Evolutionary conservation across 345 rosid genomes (phyloP), one percentile per base, ranked within the genome.

Genomic region (Corchorus olitorius): DNA sequence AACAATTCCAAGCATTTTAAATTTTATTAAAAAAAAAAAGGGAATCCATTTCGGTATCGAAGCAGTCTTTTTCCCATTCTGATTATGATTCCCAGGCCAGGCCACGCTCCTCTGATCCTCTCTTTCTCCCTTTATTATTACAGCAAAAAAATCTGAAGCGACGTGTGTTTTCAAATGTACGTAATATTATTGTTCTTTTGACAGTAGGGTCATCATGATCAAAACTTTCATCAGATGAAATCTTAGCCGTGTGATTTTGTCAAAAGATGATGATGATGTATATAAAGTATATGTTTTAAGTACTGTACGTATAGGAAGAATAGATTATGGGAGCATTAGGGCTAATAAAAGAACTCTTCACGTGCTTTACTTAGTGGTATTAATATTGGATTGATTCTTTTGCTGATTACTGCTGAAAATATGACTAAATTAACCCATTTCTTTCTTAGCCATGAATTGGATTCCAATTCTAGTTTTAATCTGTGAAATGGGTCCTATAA

Each of bases 221-320:
- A 12, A 14, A 20, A 9, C 4, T 5, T 4, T 22, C 12, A 67
- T 67, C 13, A 20, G 71, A 67, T 67, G 72, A 67, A 67, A 67
- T 68, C 72, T 68, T 49, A 68, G 58, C 58, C 19, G 58, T 50
- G 43, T 7, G 72, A 68, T 68, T 48, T 52, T 49, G 37, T 67
- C 2, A 4, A 48, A 67, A 67, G 60, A 7, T 7, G 33, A 8
- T 59, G 63, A 59, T 22, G 64, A 20, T 1, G 3, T 17, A 6
- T 4, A 12, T 67, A 39, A 22, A 13, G 19, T 48, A 39, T 39
- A 8, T 13, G 45, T 45, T 20, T 45, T 1, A 10, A 46, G 39
- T 14, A 53, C 22, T 49, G 17, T 15, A 39, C 43, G 43, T 6
- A 39, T 39, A 6, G 27, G 27, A 6, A 39, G 43, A 39, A 39